These are phyloP conservation scores for Heteromeles arbutifolia DNA, from an alignment of 306 rosid genomes.

Conservation along the genomic window DNA sequence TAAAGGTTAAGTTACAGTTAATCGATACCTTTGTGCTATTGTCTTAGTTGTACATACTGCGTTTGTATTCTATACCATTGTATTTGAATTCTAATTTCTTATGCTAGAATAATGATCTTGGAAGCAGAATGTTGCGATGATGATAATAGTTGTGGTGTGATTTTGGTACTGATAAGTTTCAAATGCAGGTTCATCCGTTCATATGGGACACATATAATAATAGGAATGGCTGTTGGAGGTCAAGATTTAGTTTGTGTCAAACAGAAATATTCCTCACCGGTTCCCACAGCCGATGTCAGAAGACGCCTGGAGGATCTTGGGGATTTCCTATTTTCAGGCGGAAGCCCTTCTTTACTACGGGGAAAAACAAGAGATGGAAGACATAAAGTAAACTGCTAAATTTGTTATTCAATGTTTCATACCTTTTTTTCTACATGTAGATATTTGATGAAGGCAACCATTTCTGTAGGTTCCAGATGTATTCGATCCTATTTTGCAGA, in stretches of 20 bases:
- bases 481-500: slow-evolving; percentile 73
- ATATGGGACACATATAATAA: slow-evolving; percentile 83
- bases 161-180: slow-evolving; percentile 45
- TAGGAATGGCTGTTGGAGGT: slow-evolving; percentile 94
- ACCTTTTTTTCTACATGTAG: neutral
- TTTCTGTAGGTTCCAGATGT: slow-evolving; percentile 78
- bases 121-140: neutral
- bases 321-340: slow-evolving; percentile 78
- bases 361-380: slow-evolving; percentile 57
- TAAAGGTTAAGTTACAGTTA: neutral
- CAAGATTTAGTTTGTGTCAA: slow-evolving; percentile 83
- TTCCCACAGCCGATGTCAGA: slow-evolving; percentile 75
- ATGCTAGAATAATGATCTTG: neutral
- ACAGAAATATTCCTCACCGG: slow-evolving; percentile 73
- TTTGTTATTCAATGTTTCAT: neutral
- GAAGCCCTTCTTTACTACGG: slow-evolving; percentile 73
- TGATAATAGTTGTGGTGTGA: neutral
- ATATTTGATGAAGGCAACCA: slow-evolving; percentile 4
- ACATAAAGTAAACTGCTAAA: slow-evolving; percentile 49
- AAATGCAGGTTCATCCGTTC: slow-evolving; percentile 85
- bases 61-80: neutral
- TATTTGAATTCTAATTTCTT: neutral
- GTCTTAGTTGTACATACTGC: neutral
- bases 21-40: neutral
- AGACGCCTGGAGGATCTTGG: slow-evolving; percentile 91